Evolutionary conservation across 352 stramenopile species (phyloP), one percentile per base, ranked within the genome.

Genomic region (Globisporangium apiculatum): DNA sequence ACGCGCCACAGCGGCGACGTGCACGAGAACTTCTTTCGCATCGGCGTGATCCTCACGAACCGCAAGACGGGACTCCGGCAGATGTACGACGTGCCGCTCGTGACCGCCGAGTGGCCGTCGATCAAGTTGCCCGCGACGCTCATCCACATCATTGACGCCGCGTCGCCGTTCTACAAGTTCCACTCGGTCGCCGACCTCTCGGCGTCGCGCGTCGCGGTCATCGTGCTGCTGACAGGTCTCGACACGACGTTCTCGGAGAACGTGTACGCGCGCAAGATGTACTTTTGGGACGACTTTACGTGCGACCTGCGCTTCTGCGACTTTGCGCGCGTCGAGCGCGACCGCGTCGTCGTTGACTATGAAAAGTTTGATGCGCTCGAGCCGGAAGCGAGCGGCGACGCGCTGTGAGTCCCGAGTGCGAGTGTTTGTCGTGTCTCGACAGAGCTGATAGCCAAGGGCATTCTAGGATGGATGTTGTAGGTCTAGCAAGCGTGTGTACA

Each of bases 221-320:
- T 93, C 43, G 79, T 75, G 35, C 66, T 93, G 53, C 68, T 93
- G 37, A 91, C 83, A 36, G 83, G 79, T 3, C 75, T 93, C n/a
- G 83, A 93, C 61, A 93, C 79, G 31, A 93, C 83, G 7, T 93
- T 93, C 61, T 82, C 73, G 4, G 83, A 93, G 56, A 93, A 90
- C 60, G 83, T 93, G 43, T 93, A 93, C 53, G 83, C 83, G 12
- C 83, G 83, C 17, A 89, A 91, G 53, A 91, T 89, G 80, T 93
- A 93, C 70, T 93, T 93, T 52, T 93, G 79, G 79, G 77, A 93
- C 51, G 79, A 93, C n/a, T 93, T 93, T 59, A 83, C 75, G 35
- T 90, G 73, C 67, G 74, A 89, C 52, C 83, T 79, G 72, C 76
- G 72, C 52, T 93, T 93, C 54, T 79, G 67, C 10, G 81, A 93